Evolutionary conservation across 257 asterid species (phyloP).

Genomic region (Solanum okadae): DNA sequence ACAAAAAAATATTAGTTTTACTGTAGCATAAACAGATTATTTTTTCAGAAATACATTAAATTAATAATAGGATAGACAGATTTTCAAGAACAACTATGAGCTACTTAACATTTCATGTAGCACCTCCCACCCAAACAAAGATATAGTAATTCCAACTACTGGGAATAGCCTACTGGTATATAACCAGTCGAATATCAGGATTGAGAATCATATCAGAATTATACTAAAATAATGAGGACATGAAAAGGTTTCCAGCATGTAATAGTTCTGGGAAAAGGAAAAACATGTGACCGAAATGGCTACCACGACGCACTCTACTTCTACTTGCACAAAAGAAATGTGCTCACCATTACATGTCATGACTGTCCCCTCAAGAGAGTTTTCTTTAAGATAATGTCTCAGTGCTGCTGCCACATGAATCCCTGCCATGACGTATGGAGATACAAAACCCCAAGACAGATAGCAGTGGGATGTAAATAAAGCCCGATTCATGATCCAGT

Average conservation of each 20-base stretch:
- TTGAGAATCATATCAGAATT: not conserved
- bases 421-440: slow-evolving; percentile 71
- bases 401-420: slow-evolving; percentile 71
- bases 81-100: not conserved
- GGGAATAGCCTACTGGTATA: not conserved
- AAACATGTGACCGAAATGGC: not conserved
- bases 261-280: not conserved
- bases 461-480: slow-evolving; percentile 82
- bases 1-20: not conserved
- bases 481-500: slow-evolving; percentile 95
- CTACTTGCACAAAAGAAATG: not conserved
- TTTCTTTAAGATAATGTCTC: slow-evolving; percentile 43
- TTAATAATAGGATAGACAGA: not conserved
- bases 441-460: slow-evolving; percentile 91
- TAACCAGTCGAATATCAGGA: not conserved
- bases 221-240: not conserved
- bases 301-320: not conserved
- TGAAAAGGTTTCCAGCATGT: not conserved
- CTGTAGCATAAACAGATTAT: not conserved
- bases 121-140: not conserved
- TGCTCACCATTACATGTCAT: slow-evolving; percentile 61
- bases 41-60: not conserved
- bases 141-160: not conserved
- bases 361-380: slow-evolving; percentile 43
- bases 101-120: not conserved